Evolutionary conservation across 1,139 yeast genomes (phyloP).

Genomic region (Trichomonascaceae sp.): DNA sequence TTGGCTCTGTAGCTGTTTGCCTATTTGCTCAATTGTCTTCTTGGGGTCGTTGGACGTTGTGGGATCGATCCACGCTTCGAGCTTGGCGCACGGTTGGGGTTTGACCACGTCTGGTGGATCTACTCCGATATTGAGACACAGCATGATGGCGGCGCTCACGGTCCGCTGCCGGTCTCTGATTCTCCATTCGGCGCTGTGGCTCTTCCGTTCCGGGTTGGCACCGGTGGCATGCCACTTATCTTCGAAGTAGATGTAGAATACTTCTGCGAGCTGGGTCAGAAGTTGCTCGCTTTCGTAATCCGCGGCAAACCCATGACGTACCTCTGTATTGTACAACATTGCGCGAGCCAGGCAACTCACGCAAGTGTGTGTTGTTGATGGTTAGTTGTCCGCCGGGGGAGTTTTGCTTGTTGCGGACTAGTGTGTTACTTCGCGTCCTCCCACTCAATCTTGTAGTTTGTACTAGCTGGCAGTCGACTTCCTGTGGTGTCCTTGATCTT

Average conservation of each 20-base stretch:
- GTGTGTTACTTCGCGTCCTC: too few relatives aligned
- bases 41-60: constrained; percentile 71
- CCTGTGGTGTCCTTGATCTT: too few relatives aligned
- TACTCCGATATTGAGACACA: constrained; percentile 86
- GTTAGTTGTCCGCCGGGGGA: too few relatives aligned
- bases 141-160: constrained; percentile 82
- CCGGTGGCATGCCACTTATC: constrained; percentile 87
- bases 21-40: constrained; percentile 84
- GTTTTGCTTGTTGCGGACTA: too few relatives aligned
- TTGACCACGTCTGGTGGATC: constrained; percentile 95
- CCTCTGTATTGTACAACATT: constrained; percentile 15
- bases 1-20: constrained; percentile 75
- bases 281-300: constrained; percentile 51
- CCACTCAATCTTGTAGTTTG: too few relatives aligned
- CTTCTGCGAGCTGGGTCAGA: constrained; percentile 48
- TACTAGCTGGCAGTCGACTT: too few relatives aligned
- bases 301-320: constrained; percentile 70
- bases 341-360: too few relatives aligned
- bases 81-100: constrained; percentile 86
- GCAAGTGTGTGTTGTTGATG: too few relatives aligned
- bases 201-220: constrained; percentile 59
- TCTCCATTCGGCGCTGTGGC: constrained; percentile 67
- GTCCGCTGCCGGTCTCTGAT: constrained; percentile 88
- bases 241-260: constrained; percentile 69
- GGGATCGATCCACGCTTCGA: constrained; percentile 94